Conservation (phyloP, 2,329 filamentous ascomycete species). For the Aspergillus sp. region DNA sequence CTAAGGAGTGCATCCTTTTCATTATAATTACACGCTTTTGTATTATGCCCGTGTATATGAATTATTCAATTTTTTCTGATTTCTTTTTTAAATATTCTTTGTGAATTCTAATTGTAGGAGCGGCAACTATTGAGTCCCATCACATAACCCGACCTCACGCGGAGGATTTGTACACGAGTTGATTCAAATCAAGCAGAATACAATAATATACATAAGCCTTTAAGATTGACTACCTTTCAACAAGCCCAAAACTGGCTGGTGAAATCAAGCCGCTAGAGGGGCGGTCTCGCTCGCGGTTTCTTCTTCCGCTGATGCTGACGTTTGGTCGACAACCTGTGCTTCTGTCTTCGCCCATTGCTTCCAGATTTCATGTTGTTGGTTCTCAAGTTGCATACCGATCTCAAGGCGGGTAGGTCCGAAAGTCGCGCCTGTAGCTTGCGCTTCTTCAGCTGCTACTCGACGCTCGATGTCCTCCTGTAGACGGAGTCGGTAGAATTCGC, state of each 20-base stretch:
- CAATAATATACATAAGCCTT: constrained; percentile 21
- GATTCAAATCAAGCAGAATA: constrained; percentile 8
- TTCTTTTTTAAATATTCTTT: background rate
- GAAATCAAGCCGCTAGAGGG: constrained; percentile 2
- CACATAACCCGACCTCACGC: background rate
- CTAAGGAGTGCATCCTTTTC: background rate
- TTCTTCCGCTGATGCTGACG: constrained; percentile 45
- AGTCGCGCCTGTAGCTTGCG: constrained; percentile 78
- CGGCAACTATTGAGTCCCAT: background rate
- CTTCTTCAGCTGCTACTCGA: constrained; percentile 84
- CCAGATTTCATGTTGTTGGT: constrained; percentile 79
- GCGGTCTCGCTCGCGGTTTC: constrained; percentile 17
- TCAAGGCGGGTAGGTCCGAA: constrained; percentile 78
- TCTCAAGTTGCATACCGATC: constrained; percentile 78
- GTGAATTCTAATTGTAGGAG: background rate
- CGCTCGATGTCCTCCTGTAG: constrained; percentile 79
- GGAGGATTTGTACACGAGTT: background rate
- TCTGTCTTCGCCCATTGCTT: constrained; percentile 70
- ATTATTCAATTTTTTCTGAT: background rate
- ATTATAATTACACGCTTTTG: background rate
- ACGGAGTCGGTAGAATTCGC: constrained; percentile 85
- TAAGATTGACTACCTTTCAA: background rate
- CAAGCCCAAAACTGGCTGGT: background rate
- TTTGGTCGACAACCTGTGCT: constrained; percentile 50
- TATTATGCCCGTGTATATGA: background rate